A percentile compares a stretch with the other conserved stretches of the same genome.
These are phyloP conservation scores for Erigeron philadelphicus DNA, from an alignment of 140 eudicot species.

Conservation along the genomic window DNA sequence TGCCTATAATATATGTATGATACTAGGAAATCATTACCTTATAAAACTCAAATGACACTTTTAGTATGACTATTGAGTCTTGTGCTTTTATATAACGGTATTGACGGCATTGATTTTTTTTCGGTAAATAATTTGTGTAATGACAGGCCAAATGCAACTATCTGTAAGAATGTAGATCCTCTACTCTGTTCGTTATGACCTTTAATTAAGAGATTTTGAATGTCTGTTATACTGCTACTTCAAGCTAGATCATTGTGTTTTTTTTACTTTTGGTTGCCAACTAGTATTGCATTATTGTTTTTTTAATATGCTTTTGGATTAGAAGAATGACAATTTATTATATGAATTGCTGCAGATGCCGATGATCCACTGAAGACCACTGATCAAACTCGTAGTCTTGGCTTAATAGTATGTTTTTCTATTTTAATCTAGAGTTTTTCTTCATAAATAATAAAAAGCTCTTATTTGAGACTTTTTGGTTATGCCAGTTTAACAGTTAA, in stretches of 20 bases:
- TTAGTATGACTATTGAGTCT: no score
- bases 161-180: neutral
- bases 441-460: no score
- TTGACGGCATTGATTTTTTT: neutral
- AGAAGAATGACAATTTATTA: neutral
- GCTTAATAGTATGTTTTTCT: slow-evolving; percentile 65
- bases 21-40: no score
- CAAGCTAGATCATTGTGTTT: neutral
- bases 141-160: neutral
- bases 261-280: neutral
- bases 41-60: no score
- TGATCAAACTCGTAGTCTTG: slow-evolving; percentile 91
- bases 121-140: neutral
- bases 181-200: neutral
- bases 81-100: no score
- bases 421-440: neutral
- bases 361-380: slow-evolving; percentile 98
- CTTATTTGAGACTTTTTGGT: neutral
- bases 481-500: neutral
- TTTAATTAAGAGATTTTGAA: neutral
- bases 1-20: neutral
- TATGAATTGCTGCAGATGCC: slow-evolving; percentile 51
- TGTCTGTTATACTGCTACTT: neutral
- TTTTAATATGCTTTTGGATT: neutral
- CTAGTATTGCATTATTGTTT: neutral